Conservation (phyloP, 768 basidiomycete species). For the Lactarius trivialis region DNA sequence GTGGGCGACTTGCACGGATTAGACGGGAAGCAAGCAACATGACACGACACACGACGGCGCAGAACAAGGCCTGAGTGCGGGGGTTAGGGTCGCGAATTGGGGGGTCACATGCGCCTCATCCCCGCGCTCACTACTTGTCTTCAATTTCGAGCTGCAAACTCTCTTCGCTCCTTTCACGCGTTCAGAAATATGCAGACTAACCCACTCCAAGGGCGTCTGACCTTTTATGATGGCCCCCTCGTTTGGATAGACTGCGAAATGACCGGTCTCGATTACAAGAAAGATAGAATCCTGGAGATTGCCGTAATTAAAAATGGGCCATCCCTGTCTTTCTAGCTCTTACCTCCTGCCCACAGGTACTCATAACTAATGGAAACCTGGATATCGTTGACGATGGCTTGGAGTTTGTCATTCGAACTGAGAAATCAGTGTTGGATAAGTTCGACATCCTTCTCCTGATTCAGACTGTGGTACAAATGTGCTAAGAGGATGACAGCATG, state of each 20-base stretch:
- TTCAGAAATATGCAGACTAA: constrained; percentile 6
- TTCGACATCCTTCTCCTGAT: constrained; percentile 30
- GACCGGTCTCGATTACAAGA: constrained; percentile 65
- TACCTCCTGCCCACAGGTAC: constrained; percentile 42
- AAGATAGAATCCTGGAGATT: constrained; percentile 74
- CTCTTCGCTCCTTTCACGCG: not conserved
- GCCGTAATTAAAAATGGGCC: constrained; percentile 41
- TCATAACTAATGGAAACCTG: constrained; percentile 84
- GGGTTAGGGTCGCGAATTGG: constrained; percentile 10
- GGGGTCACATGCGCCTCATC: not conserved
- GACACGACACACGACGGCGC: not conserved
- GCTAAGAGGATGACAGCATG: constrained; percentile 50
- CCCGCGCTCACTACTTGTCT: not conserved
- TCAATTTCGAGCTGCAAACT: not conserved
- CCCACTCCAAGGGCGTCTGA: constrained; percentile 1
- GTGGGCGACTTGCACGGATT: not conserved
- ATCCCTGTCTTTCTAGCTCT: not conserved
- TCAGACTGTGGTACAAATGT: not conserved
- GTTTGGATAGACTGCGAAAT: constrained; percentile 90
- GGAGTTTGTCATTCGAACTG: constrained; percentile 65
- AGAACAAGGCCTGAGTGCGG: not conserved
- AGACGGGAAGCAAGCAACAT: constrained; percentile 15
- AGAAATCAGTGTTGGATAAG: constrained; percentile 65
- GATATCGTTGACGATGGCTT: constrained; percentile 77
- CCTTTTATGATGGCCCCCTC: constrained; percentile 53